These are phyloP conservation scores for Houttuynia cordata DNA, from an alignment of 164 flowering plant species.

Conservation along the genomic window DNA sequence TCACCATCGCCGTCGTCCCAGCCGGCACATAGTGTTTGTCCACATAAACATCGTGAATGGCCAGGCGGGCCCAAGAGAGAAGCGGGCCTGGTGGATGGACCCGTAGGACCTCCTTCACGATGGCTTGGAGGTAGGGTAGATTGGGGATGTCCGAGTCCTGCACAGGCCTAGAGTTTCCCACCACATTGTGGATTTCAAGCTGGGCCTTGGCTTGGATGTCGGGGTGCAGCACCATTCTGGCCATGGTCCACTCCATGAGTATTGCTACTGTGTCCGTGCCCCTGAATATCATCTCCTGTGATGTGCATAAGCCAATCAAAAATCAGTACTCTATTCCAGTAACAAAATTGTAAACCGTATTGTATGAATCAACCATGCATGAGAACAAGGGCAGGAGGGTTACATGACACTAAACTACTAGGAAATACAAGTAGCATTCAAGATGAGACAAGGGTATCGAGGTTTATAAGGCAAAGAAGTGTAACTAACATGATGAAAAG, in stretches of 20 bases:
- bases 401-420: no score
- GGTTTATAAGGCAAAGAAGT: neutral
- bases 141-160: slow-evolving; percentile 46
- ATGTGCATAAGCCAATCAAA: no score
- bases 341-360: no score
- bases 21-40: slow-evolving; percentile 53
- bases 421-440: no score
- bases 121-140: slow-evolving; percentile 57
- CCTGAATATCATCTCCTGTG: slow-evolving; percentile 67
- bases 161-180: slow-evolving; percentile 33
- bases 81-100: slow-evolving; percentile 86
- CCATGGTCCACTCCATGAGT: slow-evolving; percentile 72
- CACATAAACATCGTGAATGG: slow-evolving; percentile 51
- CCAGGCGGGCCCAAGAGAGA: slow-evolving; percentile 83
- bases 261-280: slow-evolving; percentile 76
- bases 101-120: slow-evolving; percentile 66
- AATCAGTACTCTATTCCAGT: no score
- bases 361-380: no score
- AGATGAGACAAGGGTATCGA: no score
- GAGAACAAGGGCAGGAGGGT: no score
- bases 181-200: slow-evolving; percentile 34
- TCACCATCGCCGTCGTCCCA: slow-evolving; percentile 86
- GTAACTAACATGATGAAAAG: neutral
- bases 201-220: slow-evolving; percentile 59
- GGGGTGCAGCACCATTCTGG: slow-evolving; percentile 60